Conservation (phyloP, 495 filamentous ascomycete species). For the Hypoxylon lienhwacheense region DNA sequence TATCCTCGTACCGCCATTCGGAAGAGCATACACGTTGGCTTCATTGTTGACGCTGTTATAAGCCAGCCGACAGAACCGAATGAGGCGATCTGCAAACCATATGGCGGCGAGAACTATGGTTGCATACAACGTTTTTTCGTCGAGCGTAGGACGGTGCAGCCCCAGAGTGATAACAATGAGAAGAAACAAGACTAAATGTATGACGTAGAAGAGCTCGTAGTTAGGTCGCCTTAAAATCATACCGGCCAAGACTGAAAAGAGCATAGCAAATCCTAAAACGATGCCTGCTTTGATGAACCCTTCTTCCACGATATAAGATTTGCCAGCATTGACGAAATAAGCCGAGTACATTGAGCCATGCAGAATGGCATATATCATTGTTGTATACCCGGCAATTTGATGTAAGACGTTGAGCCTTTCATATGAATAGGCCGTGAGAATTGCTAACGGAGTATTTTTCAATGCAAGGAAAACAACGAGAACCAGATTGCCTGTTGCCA, state of each 20-base stretch:
- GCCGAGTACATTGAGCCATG: conserved; percentile 50
- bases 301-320: conserved; percentile 39
- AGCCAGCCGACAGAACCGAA: conserved; percentile 50
- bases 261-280: conserved; percentile 50
- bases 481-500: conserved; percentile 55
- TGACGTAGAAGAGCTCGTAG: conserved; percentile 63
- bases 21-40: conserved; percentile 57
- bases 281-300: conserved; percentile 50
- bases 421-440: conserved; percentile 61
- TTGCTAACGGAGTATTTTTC: conserved; percentile 62
- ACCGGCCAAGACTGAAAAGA: conserved; percentile 43
- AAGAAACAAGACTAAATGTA: conserved; percentile 57
- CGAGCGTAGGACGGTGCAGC: conserved; percentile 56
- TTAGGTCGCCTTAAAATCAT: conserved; percentile 49
- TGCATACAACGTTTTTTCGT: conserved; percentile 45
- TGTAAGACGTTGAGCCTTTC: conserved; percentile 64
- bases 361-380: conserved; percentile 47
- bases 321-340: conserved; percentile 39
- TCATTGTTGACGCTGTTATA: conserved; percentile 59
- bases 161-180: conserved; percentile 53
- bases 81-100: conserved; percentile 56
- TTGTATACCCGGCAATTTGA: conserved; percentile 59
- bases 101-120: conserved; percentile 50
- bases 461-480: conserved; percentile 62
- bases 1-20: conserved; percentile 58